Evolutionary conservation across 1,284 basidiomycete species (phyloP).

Genomic region (Trametes hirsuta): DNA sequence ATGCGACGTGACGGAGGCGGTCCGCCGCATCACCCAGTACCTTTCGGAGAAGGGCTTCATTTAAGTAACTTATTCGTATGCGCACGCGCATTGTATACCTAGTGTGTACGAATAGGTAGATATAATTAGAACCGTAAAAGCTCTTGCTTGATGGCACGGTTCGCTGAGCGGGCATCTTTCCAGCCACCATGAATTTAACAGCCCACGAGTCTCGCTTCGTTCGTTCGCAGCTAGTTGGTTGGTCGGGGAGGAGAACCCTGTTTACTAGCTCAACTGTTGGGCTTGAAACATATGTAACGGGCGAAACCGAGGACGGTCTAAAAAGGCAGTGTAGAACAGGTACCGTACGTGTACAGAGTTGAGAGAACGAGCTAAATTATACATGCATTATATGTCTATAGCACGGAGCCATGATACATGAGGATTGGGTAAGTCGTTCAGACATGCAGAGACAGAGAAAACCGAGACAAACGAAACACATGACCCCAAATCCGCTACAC

Average conservation of each 20-base stretch:
- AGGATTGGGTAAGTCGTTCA: not conserved
- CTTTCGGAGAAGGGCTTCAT: conserved; percentile 68
- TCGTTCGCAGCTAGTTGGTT: no score
- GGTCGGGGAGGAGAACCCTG: no score
- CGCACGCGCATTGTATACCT: not conserved
- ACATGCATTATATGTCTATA: conserved; percentile 25
- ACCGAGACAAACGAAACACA: not conserved
- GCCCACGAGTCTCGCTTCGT: no score
- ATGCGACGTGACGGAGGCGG: conserved; percentile 79
- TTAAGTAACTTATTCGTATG: conserved; percentile 25
- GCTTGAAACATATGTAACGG: not conserved
- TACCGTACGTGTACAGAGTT: not conserved
- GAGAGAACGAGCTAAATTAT: conserved; percentile 12
- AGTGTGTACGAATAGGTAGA: conserved; percentile 21
- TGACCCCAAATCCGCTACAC: not conserved
- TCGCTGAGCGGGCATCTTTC: not conserved
- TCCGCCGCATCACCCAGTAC: conserved; percentile 84
- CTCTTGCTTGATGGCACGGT: not conserved
- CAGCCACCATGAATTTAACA: no score
- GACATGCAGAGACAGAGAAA: not conserved
- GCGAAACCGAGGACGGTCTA: no score
- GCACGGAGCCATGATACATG: conserved; percentile 1
- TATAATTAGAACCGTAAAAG: not conserved
- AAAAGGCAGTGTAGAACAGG: not conserved
- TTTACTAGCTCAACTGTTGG: not conserved